A percentile compares a stretch with the other conserved stretches of the same genome.
Evolutionary conservation across 2,329 filamentous ascomycete genomes (phyloP).

Genomic region (Cercospora brassicicola): DNA sequence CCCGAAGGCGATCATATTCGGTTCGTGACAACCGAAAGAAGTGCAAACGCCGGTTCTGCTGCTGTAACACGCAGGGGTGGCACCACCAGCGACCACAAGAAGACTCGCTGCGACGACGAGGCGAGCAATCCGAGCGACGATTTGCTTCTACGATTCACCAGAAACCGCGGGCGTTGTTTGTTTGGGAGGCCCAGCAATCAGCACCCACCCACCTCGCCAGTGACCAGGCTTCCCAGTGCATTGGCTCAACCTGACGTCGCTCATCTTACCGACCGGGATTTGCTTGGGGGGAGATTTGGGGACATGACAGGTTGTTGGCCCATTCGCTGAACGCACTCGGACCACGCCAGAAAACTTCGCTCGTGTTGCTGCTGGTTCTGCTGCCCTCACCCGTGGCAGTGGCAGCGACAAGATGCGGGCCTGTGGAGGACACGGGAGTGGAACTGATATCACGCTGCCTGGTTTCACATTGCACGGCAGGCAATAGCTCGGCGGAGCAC

Average conservation of each 20-base stretch:
- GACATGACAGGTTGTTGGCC: constrained; percentile 1
- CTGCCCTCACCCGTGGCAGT: not conserved
- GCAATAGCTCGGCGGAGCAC: constrained; percentile 10
- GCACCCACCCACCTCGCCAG: not conserved
- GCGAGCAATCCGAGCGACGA: not conserved
- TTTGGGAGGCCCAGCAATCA: not conserved
- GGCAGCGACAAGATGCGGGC: constrained; percentile 12
- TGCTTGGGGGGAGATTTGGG: constrained; percentile 9
- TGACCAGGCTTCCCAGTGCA: not conserved
- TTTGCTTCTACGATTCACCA: not conserved
- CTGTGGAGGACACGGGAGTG: constrained; percentile 12
- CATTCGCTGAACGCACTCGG: not conserved
- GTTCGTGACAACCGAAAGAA: not conserved
- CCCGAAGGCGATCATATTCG: constrained; percentile 1
- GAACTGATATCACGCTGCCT: constrained; percentile 18
- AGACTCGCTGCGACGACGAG: not conserved
- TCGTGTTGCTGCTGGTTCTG: not conserved
- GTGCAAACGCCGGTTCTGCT: constrained; percentile 6
- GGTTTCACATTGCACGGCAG: constrained; percentile 15
- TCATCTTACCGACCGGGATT: constrained; percentile 8
- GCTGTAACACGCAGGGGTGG: constrained; percentile 8
- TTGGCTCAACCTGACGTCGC: constrained; percentile 2
- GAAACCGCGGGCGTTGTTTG: not conserved
- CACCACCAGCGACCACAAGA: not conserved
- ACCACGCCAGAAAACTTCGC: not conserved